Evolutionary conservation across 495 filamentous ascomycete species (phyloP), one percentile per base, ranked within the genome.

Genomic region (Viridothelium virens): DNA sequence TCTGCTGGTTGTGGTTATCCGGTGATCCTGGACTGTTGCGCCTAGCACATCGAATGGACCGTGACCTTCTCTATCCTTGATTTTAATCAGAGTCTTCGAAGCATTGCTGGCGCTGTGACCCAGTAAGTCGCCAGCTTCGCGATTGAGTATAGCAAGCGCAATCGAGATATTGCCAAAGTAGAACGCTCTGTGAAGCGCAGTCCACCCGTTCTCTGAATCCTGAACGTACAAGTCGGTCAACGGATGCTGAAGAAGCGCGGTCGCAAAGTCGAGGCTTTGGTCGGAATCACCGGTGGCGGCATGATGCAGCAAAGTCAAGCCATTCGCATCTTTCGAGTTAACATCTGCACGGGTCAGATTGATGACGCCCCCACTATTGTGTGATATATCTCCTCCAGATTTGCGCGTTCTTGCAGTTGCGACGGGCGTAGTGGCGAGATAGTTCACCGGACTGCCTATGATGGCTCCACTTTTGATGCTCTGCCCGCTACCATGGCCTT

Each of bases 161-260:
- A 96, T 87, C 12, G 90, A 87, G 62, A 92, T 86, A 73, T 97
- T 97, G 25, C 95, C 95, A 70, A 89, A 87, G 71, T 97, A 98
- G 61, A 98, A 80, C 10, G 95, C 91, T 70, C 94, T 85, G 71
- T 98, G 94, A 56, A 98, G 79, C 25, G 92, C 86, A 63, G 95
- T 97, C 94, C 94, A 98, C 31, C 93, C 95, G 75, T 88, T 97
- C 75, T 98, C 94, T 48, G 82, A 79, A 75, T 98, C 94, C 68
- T 95, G 91, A 16, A 81, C 76, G 69, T 95, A 91, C 12, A 97
- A 82, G 77, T 98, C 94, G 66, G 89, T 83, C n/a, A 86, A 79
- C 6, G 94, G 90, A 67, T 92, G 86, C 25, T 89, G 85, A 9
- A 97, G 79, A 31, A 97, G 77, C 12, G 91, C 88, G 64, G 82